phyloP scores from a whole-genome alignment of 2,329 filamentous ascomycete species.

The Dactylellina sp. region DNA sequence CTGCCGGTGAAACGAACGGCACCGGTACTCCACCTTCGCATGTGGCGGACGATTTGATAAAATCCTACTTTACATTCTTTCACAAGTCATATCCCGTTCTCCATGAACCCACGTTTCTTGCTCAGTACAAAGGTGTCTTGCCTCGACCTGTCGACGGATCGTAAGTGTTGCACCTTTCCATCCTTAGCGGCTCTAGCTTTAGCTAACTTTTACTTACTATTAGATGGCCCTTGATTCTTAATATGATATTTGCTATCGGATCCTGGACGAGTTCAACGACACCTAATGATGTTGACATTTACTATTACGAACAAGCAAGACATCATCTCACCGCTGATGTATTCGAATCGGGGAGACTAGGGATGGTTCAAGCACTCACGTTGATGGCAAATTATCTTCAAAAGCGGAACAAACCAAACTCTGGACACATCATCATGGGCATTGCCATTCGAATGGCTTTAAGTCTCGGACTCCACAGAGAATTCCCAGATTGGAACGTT shows the following conservation, averaged over 20 bases:
- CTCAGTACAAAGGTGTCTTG: constrained; percentile 61
- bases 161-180: constrained; percentile 24
- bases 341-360: constrained; percentile 61
- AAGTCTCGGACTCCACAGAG: constrained; percentile 68
- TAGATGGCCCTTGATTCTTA: constrained; percentile 63
- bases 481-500: constrained; percentile 63
- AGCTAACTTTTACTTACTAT: constrained; percentile 21
- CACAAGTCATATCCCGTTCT: constrained; percentile 66
- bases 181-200: background rate
- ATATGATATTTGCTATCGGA: constrained; percentile 64
- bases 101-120: constrained; percentile 66
- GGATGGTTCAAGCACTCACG: constrained; percentile 62
- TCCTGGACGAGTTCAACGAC: constrained; percentile 62
- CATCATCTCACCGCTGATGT: constrained; percentile 54
- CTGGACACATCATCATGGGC: constrained; percentile 68
- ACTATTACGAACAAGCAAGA: constrained; percentile 51
- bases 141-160: constrained; percentile 60
- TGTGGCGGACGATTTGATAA: constrained; percentile 61
- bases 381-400: constrained; percentile 67
- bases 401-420: constrained; percentile 68
- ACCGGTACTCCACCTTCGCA: constrained; percentile 51
- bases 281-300: constrained; percentile 53
- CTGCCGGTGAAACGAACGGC: constrained; percentile 43
- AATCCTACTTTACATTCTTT: constrained; percentile 65
- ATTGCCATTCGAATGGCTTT: constrained; percentile 68